Percentiles rank a stretch among this genome's conserved stretches.
Evolutionary conservation across 2,329 filamentous ascomycete genomes (phyloP).

Genomic region (Trichoderma sp.): DNA sequence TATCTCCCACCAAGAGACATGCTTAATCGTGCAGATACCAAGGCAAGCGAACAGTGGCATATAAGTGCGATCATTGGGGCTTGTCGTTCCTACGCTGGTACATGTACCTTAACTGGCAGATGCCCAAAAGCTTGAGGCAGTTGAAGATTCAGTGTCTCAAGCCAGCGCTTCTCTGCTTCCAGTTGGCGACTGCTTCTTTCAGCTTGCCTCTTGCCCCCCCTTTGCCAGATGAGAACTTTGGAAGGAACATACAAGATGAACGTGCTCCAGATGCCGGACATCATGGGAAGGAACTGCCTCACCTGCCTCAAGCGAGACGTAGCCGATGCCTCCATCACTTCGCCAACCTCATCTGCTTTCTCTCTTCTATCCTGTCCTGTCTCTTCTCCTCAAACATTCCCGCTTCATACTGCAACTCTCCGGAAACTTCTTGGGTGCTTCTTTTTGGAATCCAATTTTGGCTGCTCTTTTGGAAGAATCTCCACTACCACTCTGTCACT

Average conservation of each 20-base stretch:
- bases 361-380: not conserved
- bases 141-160: no score
- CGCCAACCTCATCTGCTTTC: not conserved
- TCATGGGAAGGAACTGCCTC: not conserved
- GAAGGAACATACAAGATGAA: not conserved
- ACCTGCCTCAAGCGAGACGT: not conserved
- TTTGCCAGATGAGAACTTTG: no score
- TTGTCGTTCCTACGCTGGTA: no score
- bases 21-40: no score
- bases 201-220: not conserved
- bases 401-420: not conserved
- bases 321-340: not conserved
- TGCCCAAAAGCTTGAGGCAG: no score
- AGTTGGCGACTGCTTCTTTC: not conserved
- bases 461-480: conserved; percentile 37
- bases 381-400: not conserved
- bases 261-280: no score
- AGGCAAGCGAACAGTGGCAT: no score
- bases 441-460: conserved; percentile 34
- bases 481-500: conserved; percentile 28
- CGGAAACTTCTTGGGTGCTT: conserved; percentile 27
- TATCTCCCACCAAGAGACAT: no score
- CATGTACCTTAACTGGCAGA: no score
- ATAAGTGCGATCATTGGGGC: no score
- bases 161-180: not conserved